Evolutionary conservation across 2,329 filamentous ascomycete species (phyloP).

Genomic region (Aspergillus calidoustus): DNA sequence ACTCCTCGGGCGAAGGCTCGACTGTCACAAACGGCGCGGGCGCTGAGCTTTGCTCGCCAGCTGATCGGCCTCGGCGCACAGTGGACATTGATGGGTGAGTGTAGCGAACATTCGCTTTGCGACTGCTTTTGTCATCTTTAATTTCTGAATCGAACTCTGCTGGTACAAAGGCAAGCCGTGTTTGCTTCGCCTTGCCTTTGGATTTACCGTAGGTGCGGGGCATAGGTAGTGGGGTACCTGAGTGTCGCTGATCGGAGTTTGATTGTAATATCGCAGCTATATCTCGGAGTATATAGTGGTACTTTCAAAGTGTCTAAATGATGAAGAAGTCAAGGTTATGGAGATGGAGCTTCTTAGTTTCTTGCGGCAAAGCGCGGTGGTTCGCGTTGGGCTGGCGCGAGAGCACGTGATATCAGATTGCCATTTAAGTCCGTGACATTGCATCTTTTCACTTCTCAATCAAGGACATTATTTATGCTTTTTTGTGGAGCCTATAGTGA

Average conservation of each 20-base stretch:
- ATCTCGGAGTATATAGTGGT: not conserved
- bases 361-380: conserved; percentile 15
- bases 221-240: conserved; percentile 27
- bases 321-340: not conserved
- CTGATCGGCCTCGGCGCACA: conserved; percentile 18
- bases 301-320: not conserved
- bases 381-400: conserved; percentile 27
- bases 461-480: not conserved
- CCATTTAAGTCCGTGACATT: not conserved
- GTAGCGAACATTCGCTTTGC: conserved; percentile 41
- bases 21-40: conserved; percentile 15
- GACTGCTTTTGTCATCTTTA: conserved; percentile 29
- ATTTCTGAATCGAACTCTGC: conserved; percentile 34
- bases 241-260: not conserved
- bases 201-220: conserved; percentile 37
- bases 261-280: not conserved
- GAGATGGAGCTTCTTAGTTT: not conserved
- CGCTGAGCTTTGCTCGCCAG: conserved; percentile 8
- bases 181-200: conserved; percentile 45
- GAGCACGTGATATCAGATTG: conserved; percentile 27
- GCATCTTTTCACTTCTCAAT: not conserved
- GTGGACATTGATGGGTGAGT: conserved; percentile 32
- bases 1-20: conserved; percentile 7
- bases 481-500: not conserved
- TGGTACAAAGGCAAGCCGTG: conserved; percentile 49